Percentiles rank a stretch among this genome's conserved stretches.
phyloP scores from a whole-genome alignment of 2,329 filamentous ascomycete species.

The Lasiodiplodia theobromae region DNA sequence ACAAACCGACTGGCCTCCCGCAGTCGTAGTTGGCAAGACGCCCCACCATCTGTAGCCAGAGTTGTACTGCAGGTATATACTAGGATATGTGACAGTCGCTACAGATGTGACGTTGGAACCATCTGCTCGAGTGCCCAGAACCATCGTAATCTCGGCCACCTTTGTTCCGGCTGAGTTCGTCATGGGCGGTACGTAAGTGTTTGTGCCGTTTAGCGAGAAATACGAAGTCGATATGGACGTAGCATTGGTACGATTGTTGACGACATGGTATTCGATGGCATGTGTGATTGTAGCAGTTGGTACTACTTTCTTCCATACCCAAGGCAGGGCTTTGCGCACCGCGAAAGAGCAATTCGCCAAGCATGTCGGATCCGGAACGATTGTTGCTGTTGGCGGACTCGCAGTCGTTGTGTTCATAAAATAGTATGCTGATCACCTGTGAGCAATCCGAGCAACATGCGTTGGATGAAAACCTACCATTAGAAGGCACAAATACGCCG shows the following conservation, averaged over 20 bases:
- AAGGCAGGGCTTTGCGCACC: neutral
- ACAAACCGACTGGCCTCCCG: neutral
- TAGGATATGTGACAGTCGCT: slow-evolving; percentile 2
- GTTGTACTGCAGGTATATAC: neutral
- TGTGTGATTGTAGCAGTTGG: neutral
- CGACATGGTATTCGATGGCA: slow-evolving; percentile 6
- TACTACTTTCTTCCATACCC: neutral
- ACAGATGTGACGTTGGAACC: neutral
- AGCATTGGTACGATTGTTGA: slow-evolving; percentile 16
- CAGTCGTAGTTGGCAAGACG: neutral
- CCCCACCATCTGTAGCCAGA: slow-evolving; percentile 22
- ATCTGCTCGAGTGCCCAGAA: neutral
- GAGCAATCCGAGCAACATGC: neutral
- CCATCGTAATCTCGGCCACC: neutral
- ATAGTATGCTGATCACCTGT: neutral
- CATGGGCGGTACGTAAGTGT: neutral
- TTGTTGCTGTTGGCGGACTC: neutral
- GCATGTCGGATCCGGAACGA: neutral
- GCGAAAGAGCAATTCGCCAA: neutral
- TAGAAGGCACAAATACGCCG: slow-evolving; percentile 10
- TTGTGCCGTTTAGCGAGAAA: neutral
- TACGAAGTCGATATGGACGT: slow-evolving; percentile 1
- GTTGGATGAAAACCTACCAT: neutral
- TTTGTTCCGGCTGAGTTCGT: slow-evolving; percentile 12
- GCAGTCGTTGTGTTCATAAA: slow-evolving; percentile 4